A percentile compares a stretch with the other conserved stretches of the same genome.
phyloP scores from a whole-genome alignment of 225 moss, liverwort and hornwort species.

The Pseudoscleropodium purum region DNA sequence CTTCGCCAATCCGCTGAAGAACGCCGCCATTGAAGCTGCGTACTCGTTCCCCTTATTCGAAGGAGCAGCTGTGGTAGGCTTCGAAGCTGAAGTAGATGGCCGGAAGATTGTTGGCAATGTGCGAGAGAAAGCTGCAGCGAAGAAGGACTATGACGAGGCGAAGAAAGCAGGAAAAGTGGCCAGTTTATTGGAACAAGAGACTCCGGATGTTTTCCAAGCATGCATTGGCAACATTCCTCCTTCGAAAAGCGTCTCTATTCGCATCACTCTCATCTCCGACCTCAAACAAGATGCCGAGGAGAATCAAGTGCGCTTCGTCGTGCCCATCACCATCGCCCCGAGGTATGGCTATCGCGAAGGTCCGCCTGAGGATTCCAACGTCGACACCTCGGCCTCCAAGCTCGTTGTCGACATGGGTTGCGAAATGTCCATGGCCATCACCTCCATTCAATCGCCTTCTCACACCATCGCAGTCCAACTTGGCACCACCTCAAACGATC shows the following conservation, averaged over 20 bases:
- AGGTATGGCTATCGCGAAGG: conserved; percentile 7
- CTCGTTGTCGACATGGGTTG: conserved; percentile 16
- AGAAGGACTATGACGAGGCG: conserved; percentile 23
- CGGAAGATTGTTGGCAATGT: conserved; percentile 28
- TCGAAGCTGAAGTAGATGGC: conserved; percentile 33
- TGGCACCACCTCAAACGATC: not conserved
- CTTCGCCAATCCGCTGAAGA: conserved; percentile 12
- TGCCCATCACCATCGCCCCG: conserved; percentile 46
- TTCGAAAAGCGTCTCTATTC: conserved; percentile 14
- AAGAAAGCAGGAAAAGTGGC: conserved; percentile 27
- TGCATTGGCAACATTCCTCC: conserved; percentile 45
- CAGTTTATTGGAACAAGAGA: conserved; percentile 30
- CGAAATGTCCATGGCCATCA: conserved; percentile 24
- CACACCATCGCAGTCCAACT: conserved; percentile 42
- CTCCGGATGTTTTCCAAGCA: conserved; percentile 38
- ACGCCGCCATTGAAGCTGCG: conserved; percentile 22
- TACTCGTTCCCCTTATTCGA: conserved; percentile 52
- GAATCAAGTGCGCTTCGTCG: conserved; percentile 40
- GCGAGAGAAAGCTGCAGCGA: conserved; percentile 33
- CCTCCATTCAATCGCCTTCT: conserved; percentile 46
- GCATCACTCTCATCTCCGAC: conserved; percentile 33
- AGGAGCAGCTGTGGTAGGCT: conserved; percentile 25
- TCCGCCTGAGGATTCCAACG: not conserved
- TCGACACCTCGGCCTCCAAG: not conserved
- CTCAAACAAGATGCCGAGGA: conserved; percentile 45